Conservation (phyloP, 2,329 filamentous ascomycete genomes). For the Trichoderma afroharzianum region DNA sequence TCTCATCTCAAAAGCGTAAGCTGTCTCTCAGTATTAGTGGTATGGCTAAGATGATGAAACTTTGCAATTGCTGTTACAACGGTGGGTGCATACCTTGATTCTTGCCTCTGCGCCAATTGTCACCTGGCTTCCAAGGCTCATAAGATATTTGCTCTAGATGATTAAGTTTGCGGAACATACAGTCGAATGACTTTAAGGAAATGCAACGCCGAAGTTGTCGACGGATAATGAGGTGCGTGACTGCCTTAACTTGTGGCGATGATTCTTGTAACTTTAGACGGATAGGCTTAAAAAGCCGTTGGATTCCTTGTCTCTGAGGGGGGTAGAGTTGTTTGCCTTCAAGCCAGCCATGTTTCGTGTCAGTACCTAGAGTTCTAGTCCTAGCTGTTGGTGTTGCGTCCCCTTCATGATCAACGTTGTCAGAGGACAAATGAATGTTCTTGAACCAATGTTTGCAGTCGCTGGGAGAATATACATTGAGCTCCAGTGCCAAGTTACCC, state of each 20-base stretch:
- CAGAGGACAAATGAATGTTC: conserved; percentile 25
- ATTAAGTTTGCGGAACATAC: conserved; percentile 25
- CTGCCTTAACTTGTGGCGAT: conserved; percentile 26
- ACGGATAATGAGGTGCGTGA: conserved; percentile 32
- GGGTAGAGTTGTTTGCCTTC: conserved; percentile 25
- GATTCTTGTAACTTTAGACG: neutral
- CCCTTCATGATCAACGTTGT: conserved; percentile 21
- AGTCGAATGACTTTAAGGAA: conserved; percentile 11
- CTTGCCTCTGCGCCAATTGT: conserved; percentile 1
- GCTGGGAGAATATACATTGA: conserved; percentile 33
- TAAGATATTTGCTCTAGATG: conserved; percentile 29
- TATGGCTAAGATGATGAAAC: neutral
- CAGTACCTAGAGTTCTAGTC: conserved; percentile 19
- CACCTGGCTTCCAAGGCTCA: conserved; percentile 33
- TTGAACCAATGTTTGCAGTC: conserved; percentile 35
- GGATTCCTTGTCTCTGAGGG: conserved; percentile 25
- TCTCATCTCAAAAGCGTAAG: neutral
- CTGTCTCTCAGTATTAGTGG: conserved; percentile 18
- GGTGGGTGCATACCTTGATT: conserved; percentile 24
- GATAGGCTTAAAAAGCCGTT: conserved; percentile 26
- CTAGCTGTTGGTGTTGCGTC: neutral
- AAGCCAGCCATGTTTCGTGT: conserved; percentile 32
- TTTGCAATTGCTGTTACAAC: conserved; percentile 20
- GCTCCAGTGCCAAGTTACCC: conserved; percentile 30
- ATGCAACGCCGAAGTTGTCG: conserved; percentile 33